These are phyloP conservation scores for Aspergillus unguis DNA, from an alignment of 2,329 filamentous ascomycete genomes.

Conservation along the genomic window DNA sequence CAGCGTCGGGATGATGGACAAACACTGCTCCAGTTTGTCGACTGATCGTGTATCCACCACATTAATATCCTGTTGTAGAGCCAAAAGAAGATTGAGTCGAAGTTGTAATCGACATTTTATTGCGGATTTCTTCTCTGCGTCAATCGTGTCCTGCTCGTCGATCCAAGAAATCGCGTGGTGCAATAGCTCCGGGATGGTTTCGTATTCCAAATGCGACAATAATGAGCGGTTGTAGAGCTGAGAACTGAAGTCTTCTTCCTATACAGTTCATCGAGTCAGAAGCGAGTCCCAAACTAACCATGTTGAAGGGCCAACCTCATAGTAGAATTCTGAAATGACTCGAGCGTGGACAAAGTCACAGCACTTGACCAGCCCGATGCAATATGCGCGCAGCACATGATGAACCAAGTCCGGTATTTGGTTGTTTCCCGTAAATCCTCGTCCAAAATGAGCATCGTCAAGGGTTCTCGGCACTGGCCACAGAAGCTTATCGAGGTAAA, in stretches of 20 bases:
- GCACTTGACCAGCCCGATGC: constrained; percentile 75
- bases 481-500: constrained; percentile 82
- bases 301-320: constrained; percentile 61
- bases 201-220: constrained; percentile 60
- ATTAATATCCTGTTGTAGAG: constrained; percentile 38
- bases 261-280: background rate
- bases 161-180: constrained; percentile 55
- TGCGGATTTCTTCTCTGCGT: constrained; percentile 48
- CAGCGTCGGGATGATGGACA: constrained; percentile 52
- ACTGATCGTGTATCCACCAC: constrained; percentile 30
- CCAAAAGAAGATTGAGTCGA: constrained; percentile 51
- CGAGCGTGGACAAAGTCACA: constrained; percentile 75
- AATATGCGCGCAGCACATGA: constrained; percentile 76
- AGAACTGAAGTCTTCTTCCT: constrained; percentile 96
- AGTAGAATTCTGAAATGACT: constrained; percentile 81
- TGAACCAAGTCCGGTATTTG: constrained; percentile 50
- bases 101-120: constrained; percentile 65
- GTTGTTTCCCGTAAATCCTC: constrained; percentile 23
- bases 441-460: constrained; percentile 61
- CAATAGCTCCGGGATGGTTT: constrained; percentile 56
- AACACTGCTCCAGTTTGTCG: constrained; percentile 30
- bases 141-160: constrained; percentile 33
- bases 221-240: constrained; percentile 82
- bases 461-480: constrained; percentile 65
- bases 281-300: background rate